Base-by-base conservation (phyloP, 345 rosid genomes). In the Jatropha curcas region DNA sequence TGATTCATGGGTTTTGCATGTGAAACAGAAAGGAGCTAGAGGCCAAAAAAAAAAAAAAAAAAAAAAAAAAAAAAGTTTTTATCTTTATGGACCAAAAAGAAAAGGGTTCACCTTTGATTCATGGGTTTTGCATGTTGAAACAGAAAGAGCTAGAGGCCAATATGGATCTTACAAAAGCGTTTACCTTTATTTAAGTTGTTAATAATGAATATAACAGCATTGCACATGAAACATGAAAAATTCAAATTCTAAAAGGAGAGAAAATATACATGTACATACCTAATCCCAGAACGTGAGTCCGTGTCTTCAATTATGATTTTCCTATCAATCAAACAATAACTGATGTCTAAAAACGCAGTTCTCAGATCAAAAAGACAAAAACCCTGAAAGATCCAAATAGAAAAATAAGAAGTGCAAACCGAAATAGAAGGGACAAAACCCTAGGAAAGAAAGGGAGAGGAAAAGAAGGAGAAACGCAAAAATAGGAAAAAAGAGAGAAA, bases 51-150 rank as follows among this genome's bases (percentile, higher is more conserved):
- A n/a, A n/a, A n/a, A n/a, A n/a, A n/a, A n/a, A n/a, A n/a, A n/a
- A n/a, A n/a, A n/a, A n/a, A n/a, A n/a, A n/a, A n/a, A n/a, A n/a
- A n/a, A 62, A 43, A 74, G 77, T 5, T 71, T 4, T 22, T 5
- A 67, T n/a, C 72, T 59, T 48, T 30, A 66, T 39, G 16, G 1
- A 1, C 2, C 2, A 55, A 22, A 55, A 63, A 4, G 25, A 17
- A 68, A 46, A 68, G 10, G 39, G 17, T 37, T 13, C 10, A n/a
- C 13, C 55, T 31, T 64, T 45, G 35, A 8, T 30, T 50, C 73
- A 63, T 19, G 56, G 48, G 37, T 37, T 37, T 66, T 74, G 76
- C 78, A 77, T 68, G 79, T 70, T 70, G n/a, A 45, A 68, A 48
- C 74, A 60, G 9, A 56, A 78, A 74, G 24, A 35, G 30, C 11